Conservation (phyloP, 176 grass and related monocot species). For the Oryza brachyantha region DNA sequence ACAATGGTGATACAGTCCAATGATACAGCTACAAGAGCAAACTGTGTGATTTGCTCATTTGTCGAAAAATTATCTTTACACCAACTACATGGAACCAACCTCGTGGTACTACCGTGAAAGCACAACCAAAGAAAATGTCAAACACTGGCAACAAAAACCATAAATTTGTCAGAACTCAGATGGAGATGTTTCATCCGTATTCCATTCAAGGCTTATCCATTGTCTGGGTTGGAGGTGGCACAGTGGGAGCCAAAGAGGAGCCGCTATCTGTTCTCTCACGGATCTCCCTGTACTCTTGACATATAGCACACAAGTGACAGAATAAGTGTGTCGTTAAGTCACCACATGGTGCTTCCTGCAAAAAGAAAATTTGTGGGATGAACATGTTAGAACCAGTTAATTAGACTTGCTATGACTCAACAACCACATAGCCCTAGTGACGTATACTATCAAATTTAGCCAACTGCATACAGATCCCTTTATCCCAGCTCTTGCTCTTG, state of each 20-base stretch:
- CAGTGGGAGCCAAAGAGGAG: constrained; percentile 21
- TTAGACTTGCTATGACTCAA: neutral
- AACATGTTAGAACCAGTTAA: neutral
- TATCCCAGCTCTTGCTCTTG: neutral
- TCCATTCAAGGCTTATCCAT: constrained; percentile 54
- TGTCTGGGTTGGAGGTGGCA: constrained; percentile 61
- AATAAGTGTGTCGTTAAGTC: constrained; percentile 85
- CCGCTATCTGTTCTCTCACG: constrained; percentile 45
- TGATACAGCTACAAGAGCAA: neutral
- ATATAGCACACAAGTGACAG: constrained; percentile 88
- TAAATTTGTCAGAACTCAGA: neutral
- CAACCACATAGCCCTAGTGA: neutral
- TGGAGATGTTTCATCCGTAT: neutral
- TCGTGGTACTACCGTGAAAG: neutral
- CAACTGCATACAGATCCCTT: neutral
- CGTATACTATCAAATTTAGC: neutral
- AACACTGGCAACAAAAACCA: neutral
- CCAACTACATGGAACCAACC: constrained; percentile 6
- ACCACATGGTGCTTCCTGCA: constrained; percentile 79
- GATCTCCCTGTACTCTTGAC: constrained; percentile 92
- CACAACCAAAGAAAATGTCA: constrained; percentile 23
- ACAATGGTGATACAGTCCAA: neutral
- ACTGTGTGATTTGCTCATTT: neutral
- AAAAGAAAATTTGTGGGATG: constrained; percentile 2
- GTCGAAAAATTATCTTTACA: constrained; percentile 7